Evolutionary conservation across 2,329 filamentous ascomycete species (phyloP), one percentile per base, ranked within the genome.

Genomic region (Gliomastix tumulicola): DNA sequence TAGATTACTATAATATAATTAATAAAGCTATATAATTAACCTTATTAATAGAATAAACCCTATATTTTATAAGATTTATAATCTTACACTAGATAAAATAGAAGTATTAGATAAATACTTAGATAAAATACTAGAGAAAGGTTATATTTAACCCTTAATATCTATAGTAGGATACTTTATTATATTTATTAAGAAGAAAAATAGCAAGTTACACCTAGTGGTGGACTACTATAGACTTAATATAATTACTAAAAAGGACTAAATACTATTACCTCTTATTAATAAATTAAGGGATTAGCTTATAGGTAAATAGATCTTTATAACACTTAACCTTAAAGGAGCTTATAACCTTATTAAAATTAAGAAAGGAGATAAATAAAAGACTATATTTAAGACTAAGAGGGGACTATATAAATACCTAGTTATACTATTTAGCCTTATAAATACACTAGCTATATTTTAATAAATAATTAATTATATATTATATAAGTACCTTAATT

Each of bases 401-500:
- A 61, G 52, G 40, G 44, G 54, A 30, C 40, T 46, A 7, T 64
- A 45, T 39, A 35, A 66, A 41, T 65, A 51, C 28, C 31, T 51
- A 25, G 49, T 65, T 9, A 51, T 56, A 40, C 44, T 34, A 11
- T 55, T 57, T 44, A 41, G 36, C n/a, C 31, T 12, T 4, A 27
- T 12, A 12, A 12, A 27, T 11, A 27, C 15, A 12, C 15, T 27
- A 30, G 19, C 12, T 13, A n/a, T n/a, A n/a, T n/a, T n/a, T n/a
- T n/a, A 20, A 30, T 30, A 34, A 21, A 16, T n/a, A n/a, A n/a
- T n/a, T n/a, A n/a, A n/a, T n/a, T n/a, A n/a, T n/a, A n/a, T n/a
- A n/a, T n/a, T n/a, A n/a, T n/a, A n/a, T n/a, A n/a, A n/a, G n/a
- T n/a, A n/a, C n/a, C n/a, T n/a, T n/a, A n/a, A 23, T 18, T 23